These are phyloP conservation scores for Xylaria sp. DNA, from an alignment of 2,329 filamentous ascomycete genomes.

Conservation along the genomic window DNA sequence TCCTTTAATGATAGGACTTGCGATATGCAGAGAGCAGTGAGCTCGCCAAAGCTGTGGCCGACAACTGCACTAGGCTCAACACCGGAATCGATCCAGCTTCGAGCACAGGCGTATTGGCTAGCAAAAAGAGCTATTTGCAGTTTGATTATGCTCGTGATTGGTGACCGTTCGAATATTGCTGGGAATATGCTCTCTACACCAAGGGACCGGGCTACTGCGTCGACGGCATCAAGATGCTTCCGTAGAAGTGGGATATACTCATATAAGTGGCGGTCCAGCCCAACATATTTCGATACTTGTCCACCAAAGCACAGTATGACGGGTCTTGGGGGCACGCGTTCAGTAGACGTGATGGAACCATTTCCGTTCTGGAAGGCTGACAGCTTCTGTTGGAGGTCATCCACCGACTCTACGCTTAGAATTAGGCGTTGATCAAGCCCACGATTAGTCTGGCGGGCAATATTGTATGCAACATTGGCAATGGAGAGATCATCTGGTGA, in stretches of 20 bases:
- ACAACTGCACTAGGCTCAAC: slow-evolving; percentile 47
- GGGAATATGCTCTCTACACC: slow-evolving; percentile 49
- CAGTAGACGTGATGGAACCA: slow-evolving; percentile 14
- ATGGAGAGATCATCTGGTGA: slow-evolving; percentile 21
- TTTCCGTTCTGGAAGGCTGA: slow-evolving; percentile 11
- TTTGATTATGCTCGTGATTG: slow-evolving; percentile 42
- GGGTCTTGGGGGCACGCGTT: slow-evolving; percentile 35
- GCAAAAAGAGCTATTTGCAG: slow-evolving; percentile 57
- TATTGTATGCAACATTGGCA: slow-evolving; percentile 50
- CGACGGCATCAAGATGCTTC: slow-evolving; percentile 41
- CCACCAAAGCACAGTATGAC: slow-evolving; percentile 54
- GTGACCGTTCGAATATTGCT: slow-evolving; percentile 46
- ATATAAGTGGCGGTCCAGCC: slow-evolving; percentile 49
- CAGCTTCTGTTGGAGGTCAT: slow-evolving; percentile 45
- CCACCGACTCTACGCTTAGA: slow-evolving; percentile 45
- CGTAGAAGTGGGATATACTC: slow-evolving; percentile 43
- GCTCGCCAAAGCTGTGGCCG: slow-evolving; percentile 58
- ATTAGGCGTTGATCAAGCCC: slow-evolving; percentile 41
- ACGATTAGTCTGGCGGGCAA: slow-evolving; percentile 49
- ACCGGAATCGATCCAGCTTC: slow-evolving; percentile 53
- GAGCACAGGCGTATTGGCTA: slow-evolving; percentile 53
- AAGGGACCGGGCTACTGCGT: slow-evolving; percentile 25
- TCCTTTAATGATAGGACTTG: slow-evolving; percentile 49
- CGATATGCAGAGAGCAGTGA: slow-evolving; percentile 54
- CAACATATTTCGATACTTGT: slow-evolving; percentile 49